Percentiles rank a stretch among this genome's conserved stretches.
Evolutionary conservation across 148 eudicot species (phyloP).

Genomic region (Cornus kousa): DNA sequence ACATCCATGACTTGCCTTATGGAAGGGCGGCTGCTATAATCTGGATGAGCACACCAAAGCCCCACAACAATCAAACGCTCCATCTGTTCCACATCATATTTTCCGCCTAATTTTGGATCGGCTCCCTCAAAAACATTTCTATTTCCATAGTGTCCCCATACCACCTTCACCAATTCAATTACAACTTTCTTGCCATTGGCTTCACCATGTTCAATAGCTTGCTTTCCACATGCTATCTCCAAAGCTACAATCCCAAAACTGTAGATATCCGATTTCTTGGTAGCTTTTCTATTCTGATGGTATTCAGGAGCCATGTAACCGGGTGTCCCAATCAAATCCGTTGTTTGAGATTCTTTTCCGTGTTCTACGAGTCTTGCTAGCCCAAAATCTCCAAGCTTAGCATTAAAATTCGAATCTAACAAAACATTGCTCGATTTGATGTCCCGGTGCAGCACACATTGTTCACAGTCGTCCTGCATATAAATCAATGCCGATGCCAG

Average conservation of each 20-base stretch:
- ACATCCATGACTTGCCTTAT: slow-evolving; percentile 15
- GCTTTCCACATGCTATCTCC: neutral
- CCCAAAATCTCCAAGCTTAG: neutral
- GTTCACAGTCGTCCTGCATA: neutral
- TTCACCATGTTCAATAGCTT: neutral
- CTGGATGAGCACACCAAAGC: slow-evolving; percentile 20
- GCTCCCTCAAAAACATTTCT: slow-evolving; percentile 4
- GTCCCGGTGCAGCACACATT: neutral
- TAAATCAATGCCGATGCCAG: neutral
- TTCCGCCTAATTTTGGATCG: neutral
- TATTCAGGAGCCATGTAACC: neutral
- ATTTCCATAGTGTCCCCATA: neutral
- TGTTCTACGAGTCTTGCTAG: neutral
- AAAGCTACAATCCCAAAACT: neutral
- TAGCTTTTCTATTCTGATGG: neutral
- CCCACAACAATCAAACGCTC: slow-evolving; percentile 3
- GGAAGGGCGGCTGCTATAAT: slow-evolving; percentile 1
- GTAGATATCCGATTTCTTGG: neutral
- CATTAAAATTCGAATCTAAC: neutral
- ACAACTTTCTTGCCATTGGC: neutral
- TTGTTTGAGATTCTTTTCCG: neutral
- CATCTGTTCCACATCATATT: slow-evolving; percentile 4
- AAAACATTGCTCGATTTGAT: neutral
- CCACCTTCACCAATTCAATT: neutral
- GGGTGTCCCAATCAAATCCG: neutral